Evolutionary conservation across 1,284 basidiomycete genomes (phyloP), one percentile per base, ranked within the genome.

Genomic region (Microbotryum violaceum): DNA sequence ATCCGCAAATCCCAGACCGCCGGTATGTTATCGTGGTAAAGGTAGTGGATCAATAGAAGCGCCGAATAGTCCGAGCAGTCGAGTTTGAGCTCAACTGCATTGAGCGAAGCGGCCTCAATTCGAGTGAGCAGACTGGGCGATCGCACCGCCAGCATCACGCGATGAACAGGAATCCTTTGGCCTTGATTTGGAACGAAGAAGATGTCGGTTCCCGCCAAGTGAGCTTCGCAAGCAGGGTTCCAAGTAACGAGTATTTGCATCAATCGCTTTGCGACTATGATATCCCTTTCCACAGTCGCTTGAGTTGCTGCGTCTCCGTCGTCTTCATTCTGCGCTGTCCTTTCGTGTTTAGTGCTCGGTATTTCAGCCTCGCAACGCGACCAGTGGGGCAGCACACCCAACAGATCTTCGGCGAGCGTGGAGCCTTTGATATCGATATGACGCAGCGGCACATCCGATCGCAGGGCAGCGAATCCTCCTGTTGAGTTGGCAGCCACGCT

Each of bases 1-100:
- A 97, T 79, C 14, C 91, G 84, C 14, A 81, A 79, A 71, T 97
- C 92, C 90, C 91, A 96, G 7, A 94, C 73, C 0, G 90, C 83
- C 8, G 89, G 80, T 0, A 93, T 74, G 31, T 86, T 82, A 74
- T 97, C 93, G 3, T 88, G 83, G 77, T 97, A 97, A 14, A 97
- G 74, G 73, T 94, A 97, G 53, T 86, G 82, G 20, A 96, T 74
- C 7, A 97, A 78, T 27, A 97, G 80, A 10, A 97, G 80, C 6
- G 87, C 77, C 0, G 90, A 79, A 4, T 91, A 77, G 0, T 86
- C 78, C 50, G 82, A 81, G 66, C 82, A 82, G 3, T 31, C 85
- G 70, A 57, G 74, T 70, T 57, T 73, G 53, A 49, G 49, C 31
- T 68, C 65, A 61, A 68, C 60, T 25, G 61, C 66, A 52, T 63